These are phyloP conservation scores for Chamaecrista fasciculata DNA, from an alignment of 306 rosid species.

Conservation along the genomic window DNA sequence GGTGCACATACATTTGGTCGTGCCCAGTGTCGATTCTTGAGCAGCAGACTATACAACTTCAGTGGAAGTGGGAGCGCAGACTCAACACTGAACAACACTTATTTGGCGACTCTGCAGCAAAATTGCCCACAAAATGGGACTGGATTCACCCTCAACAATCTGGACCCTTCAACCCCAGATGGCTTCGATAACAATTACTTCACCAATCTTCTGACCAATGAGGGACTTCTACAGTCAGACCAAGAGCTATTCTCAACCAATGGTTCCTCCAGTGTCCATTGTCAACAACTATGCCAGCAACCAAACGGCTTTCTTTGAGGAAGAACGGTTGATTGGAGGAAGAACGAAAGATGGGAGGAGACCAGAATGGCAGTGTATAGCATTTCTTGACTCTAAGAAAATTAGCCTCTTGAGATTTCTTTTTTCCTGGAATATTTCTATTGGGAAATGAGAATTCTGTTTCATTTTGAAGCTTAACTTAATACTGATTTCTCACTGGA, in stretches of 20 bases:
- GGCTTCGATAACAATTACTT: constrained; percentile 64
- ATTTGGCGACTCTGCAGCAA: constrained; percentile 47
- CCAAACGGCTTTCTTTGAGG: constrained; percentile 49
- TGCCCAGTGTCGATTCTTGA: constrained; percentile 53
- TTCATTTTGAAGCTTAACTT: too few relatives aligned
- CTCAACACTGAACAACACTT: constrained; percentile 52
- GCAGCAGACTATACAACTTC: constrained; percentile 52
- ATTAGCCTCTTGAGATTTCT: too few relatives aligned
- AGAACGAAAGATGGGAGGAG: too few relatives aligned
- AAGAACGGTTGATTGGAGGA: too few relatives aligned
- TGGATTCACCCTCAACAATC: constrained; percentile 40
- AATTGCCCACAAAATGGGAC: constrained; percentile 59
- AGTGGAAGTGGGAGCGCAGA: constrained; percentile 46
- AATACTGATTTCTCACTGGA: too few relatives aligned
- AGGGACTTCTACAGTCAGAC: constrained; percentile 58
- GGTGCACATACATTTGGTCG: constrained; percentile 80
- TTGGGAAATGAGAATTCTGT: too few relatives aligned
- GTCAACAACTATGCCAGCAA: constrained; percentile 52
- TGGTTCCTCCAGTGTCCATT: constrained; percentile 50
- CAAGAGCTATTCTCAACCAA: constrained; percentile 51
- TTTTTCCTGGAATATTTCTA: too few relatives aligned
- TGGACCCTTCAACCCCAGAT: constrained; percentile 41
- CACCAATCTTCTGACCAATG: constrained; percentile 37
- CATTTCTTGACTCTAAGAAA: too few relatives aligned
- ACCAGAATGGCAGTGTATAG: too few relatives aligned